phyloP scores from a whole-genome alignment of 2,329 filamentous ascomycete species.

The Aspergillus arachidicola region DNA sequence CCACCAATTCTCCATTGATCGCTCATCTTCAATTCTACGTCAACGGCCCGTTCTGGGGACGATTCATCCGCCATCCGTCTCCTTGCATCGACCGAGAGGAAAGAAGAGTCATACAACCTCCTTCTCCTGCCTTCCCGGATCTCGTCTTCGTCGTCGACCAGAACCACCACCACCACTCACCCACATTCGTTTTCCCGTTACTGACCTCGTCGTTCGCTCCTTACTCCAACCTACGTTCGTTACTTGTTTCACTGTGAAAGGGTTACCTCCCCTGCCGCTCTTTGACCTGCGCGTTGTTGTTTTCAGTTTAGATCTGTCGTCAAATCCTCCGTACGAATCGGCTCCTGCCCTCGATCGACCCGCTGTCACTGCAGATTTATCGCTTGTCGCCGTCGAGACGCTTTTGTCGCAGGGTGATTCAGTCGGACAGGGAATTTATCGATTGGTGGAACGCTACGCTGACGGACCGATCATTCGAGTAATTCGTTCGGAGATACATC shows the following conservation, averaged over 20 bases:
- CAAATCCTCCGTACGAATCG: conserved; percentile 6
- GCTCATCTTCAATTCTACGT: conserved; percentile 23
- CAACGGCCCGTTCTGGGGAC: conserved; percentile 29
- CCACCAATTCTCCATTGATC: conserved; percentile 13
- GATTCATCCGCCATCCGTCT: conserved; percentile 19
- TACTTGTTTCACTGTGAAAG: conserved; percentile 18
- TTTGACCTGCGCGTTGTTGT: conserved; percentile 22
- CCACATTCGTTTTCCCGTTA: conserved; percentile 12
- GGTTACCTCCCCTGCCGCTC: conserved; percentile 24
- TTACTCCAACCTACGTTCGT: conserved; percentile 29
- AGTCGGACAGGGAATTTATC: neutral
- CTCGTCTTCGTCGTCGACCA: conserved; percentile 8
- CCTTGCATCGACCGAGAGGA: conserved; percentile 19
- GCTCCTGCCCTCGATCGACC: conserved; percentile 4
- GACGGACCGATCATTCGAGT: neutral
- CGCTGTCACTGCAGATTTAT: neutral
- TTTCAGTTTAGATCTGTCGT: conserved; percentile 8
- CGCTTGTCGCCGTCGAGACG: neutral
- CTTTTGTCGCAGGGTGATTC: neutral
- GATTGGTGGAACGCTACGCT: neutral
- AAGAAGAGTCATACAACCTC: neutral
- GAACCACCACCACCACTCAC: conserved; percentile 7
- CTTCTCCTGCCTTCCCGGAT: conserved; percentile 2
- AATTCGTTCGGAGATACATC: neutral
- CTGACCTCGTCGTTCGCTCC: conserved; percentile 31